A percentile compares a stretch with the other conserved stretches of the same genome.
Conservation (phyloP, 75 land plant species). For the Sequoia sempervirens region DNA sequence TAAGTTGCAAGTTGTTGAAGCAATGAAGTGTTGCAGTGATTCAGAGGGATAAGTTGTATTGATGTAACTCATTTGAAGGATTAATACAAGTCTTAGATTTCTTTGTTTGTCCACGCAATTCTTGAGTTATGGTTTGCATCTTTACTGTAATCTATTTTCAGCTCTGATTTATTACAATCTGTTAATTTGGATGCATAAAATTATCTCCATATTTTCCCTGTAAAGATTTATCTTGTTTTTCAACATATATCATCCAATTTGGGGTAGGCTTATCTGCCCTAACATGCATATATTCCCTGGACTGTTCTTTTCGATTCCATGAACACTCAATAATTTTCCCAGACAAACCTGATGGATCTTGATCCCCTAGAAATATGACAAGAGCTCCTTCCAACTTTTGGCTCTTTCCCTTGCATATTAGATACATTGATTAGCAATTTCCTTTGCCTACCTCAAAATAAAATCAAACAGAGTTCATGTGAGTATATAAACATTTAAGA, state of each 20-base stretch:
- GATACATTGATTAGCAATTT: slow-evolving; percentile 37
- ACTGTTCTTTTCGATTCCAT: slow-evolving; percentile 44
- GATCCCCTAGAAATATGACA: slow-evolving; percentile 60
- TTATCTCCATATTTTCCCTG: too few relatives aligned
- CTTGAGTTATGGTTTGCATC: too few relatives aligned
- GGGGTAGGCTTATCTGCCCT: slow-evolving; percentile 77
- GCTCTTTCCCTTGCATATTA: slow-evolving; percentile 64
- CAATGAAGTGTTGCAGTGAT: too few relatives aligned
- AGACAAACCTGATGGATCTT: slow-evolving; percentile 47
- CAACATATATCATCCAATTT: slow-evolving; percentile 78
- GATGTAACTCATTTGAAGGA: too few relatives aligned
- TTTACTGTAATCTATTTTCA: too few relatives aligned
- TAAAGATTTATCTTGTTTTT: too few relatives aligned
- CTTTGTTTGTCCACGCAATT: too few relatives aligned
- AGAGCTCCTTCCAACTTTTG: slow-evolving; percentile 65
- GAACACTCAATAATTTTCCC: slow-evolving; percentile 90
- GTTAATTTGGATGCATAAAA: too few relatives aligned
- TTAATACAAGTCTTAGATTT: too few relatives aligned
- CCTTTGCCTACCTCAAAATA: slow-evolving; percentile 47
- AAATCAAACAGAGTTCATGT: slow-evolving; percentile 98
- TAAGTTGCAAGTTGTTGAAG: too few relatives aligned
- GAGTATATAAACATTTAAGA: slow-evolving; percentile 92
- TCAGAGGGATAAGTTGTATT: too few relatives aligned
- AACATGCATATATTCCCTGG: slow-evolving; percentile 87
- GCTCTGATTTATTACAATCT: too few relatives aligned